A percentile compares a stretch with the other conserved stretches of the same genome.
phyloP scores from a whole-genome alignment of 1,139 yeast genomes.

The Pichia inconspicua region DNA sequence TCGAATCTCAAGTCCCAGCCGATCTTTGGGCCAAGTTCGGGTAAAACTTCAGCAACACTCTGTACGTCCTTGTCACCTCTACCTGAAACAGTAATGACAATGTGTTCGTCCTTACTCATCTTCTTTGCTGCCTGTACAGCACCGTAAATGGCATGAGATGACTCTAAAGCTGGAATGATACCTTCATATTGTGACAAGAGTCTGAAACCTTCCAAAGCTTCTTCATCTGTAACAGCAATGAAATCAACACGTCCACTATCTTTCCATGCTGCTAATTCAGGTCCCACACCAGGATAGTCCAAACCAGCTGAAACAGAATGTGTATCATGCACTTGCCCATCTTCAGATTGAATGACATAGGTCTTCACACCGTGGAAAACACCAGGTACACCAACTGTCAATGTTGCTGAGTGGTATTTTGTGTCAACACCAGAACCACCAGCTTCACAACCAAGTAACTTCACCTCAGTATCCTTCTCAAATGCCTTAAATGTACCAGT shows the following conservation, averaged over 20 bases:
- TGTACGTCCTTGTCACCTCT: conserved; percentile 99
- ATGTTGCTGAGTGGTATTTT: conserved; percentile 81
- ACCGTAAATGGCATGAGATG: conserved; percentile 92
- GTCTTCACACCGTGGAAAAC: conserved; percentile 98
- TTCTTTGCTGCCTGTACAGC: conserved; percentile 85
- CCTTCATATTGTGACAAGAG: conserved; percentile 90
- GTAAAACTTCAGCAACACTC: conserved; percentile 91
- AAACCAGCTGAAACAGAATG: conserved; percentile 98
- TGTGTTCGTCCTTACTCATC: conserved; percentile 65
- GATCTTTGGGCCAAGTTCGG: conserved; percentile 79
- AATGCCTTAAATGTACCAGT: conserved; percentile 95
- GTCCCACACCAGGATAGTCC: conserved; percentile 99
- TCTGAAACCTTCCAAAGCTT: conserved; percentile 86
- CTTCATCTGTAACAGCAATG: conserved; percentile 86
- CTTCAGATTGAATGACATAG: conserved; percentile 78
- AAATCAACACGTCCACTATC: conserved; percentile 87
- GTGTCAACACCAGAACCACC: conserved; percentile 97
- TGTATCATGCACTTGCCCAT: conserved; percentile 96
- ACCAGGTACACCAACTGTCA: conserved; percentile 90
- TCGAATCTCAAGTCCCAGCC: conserved; percentile 96
- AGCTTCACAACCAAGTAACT: conserved; percentile 91
- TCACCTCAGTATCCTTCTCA: conserved; percentile 69
- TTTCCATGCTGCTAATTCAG: conserved; percentile 95
- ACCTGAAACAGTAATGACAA: conserved; percentile 87
- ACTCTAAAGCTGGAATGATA: conserved; percentile 95